A percentile compares a stretch with the other conserved stretches of the same genome.
Evolutionary conservation across 352 stramenopile species (phyloP).

Genomic region (Phytophthora syringae): DNA sequence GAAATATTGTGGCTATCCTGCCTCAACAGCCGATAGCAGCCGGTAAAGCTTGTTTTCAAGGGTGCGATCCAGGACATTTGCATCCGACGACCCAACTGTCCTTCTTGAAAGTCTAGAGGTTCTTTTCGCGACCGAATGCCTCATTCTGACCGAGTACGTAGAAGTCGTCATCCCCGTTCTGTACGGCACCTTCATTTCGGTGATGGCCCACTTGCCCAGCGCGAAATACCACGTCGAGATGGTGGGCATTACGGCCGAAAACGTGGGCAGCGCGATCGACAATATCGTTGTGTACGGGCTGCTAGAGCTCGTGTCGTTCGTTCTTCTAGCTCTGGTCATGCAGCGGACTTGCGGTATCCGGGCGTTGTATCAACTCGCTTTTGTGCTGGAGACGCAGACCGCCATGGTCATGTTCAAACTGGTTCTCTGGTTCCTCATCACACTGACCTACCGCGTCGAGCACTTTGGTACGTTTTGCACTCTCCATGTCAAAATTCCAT

Average conservation of each 20-base stretch:
- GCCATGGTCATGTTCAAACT: conserved; percentile 13
- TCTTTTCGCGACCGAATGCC: conserved; percentile 35
- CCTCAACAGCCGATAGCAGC: too few species aligned
- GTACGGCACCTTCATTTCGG: conserved; percentile 17
- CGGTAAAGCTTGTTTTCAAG: too few species aligned
- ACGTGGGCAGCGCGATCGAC: conserved; percentile 1
- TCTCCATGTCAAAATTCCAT: background rate
- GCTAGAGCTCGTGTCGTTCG: conserved; percentile 21
- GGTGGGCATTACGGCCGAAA: background rate
- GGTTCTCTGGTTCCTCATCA: conserved; percentile 19
- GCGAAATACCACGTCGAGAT: conserved; percentile 33
- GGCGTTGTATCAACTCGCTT: conserved; percentile 23
- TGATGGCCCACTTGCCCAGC: conserved; percentile 19
- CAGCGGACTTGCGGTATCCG: conserved; percentile 13
- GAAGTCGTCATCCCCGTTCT: conserved; percentile 34
- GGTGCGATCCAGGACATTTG: too few species aligned
- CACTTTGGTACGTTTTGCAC: conserved; percentile 16
- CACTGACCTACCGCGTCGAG: conserved; percentile 1
- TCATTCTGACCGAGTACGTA: conserved; percentile 37
- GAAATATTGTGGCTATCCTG: too few species aligned
- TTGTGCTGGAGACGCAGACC: conserved; percentile 33
- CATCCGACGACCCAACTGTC: background rate
- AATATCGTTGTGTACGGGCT: conserved; percentile 15
- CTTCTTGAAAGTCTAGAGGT: conserved; percentile 13
- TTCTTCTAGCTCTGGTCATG: background rate